Evolutionary conservation across 2,329 filamentous ascomycete genomes (phyloP), one percentile per base, ranked within the genome.

Genomic region (Annulohypoxylon truncatum): DNA sequence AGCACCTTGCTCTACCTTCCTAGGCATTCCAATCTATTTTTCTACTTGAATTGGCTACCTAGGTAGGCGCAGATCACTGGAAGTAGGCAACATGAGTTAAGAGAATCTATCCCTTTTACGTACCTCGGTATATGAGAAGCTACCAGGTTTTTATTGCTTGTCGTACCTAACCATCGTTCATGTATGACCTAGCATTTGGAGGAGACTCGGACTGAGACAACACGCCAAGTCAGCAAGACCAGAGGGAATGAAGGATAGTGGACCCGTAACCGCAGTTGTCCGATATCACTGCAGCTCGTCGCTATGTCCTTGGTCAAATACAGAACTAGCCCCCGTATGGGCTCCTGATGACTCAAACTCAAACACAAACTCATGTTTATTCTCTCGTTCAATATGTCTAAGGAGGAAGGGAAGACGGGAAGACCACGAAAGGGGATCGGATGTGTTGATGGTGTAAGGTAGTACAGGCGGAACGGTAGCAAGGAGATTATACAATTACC

Each of bases 351-450:
- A 40, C 35, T 40, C 35, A 40, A 40, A 40, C 35, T 12, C 40
- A n/a, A 26, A 42, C 33, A 5, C 28, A 4, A 28, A 47, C n/a
- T n/a, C n/a, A n/a, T n/a, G n/a, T n/a, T 20, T n/a, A 20, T 29
- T 28, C 7, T 29, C 29, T 18, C 28, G 35, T 24, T 40, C 33
- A 3, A 22, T 26, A 33, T 28, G 44, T 4, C 33, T 22, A 31
- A 24, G 29, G 26, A 28, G 47, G 12, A 73, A 31, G 18, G 29
- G 20, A 20, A 58, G 15, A 73, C 74, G 65, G 69, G 35, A 22
- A 44, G 47, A n/a, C 18, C 2, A 29, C 67, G 69, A 68, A 75
- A 78, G 78, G 79, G 75, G 78, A 79, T 73, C 77, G 77, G 44
- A 18, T 68, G 22, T 68, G 33, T 67, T 73, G 15, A 24, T 47